phyloP scores from a whole-genome alignment of 1,284 basidiomycete species.

The Leccinum fallax region DNA sequence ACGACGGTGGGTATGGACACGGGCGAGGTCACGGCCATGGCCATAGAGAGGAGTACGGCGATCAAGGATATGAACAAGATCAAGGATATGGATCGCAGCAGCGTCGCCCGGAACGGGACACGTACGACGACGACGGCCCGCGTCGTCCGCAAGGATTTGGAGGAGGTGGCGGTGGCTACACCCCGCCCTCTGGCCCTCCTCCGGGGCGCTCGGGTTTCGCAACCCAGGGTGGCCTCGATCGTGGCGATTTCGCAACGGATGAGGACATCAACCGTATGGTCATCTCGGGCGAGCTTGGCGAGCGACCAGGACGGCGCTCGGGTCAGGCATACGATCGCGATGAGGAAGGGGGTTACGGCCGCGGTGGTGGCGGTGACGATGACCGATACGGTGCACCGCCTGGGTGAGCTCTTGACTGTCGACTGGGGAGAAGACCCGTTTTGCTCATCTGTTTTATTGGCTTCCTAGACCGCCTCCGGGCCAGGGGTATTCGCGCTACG shows the following conservation, averaged over 20 bases:
- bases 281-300: constrained; percentile 13
- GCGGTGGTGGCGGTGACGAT: background rate
- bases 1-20: background rate
- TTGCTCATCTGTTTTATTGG: background rate
- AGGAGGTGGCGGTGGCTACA: background rate
- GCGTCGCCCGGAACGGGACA: background rate
- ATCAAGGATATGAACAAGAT: background rate
- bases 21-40: background rate
- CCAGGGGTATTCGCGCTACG: constrained; percentile 18
- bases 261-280: constrained; percentile 30
- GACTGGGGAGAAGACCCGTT: background rate
- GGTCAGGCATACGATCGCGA: background rate
- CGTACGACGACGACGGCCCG: constrained; percentile 6
- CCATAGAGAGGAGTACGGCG: background rate
- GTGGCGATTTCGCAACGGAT: constrained; percentile 32
- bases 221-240: constrained; percentile 25
- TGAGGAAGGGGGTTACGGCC: background rate
- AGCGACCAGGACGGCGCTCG: background rate
- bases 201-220: background rate
- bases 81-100: background rate
- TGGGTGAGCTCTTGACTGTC: constrained; percentile 19
- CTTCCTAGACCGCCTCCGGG: constrained; percentile 15
- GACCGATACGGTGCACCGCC: constrained; percentile 16
- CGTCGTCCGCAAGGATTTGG: constrained; percentile 1
- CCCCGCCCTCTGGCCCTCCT: constrained; percentile 16